A percentile compares a stretch with the other conserved stretches of the same genome.
Evolutionary conservation across 495 filamentous ascomycete species (phyloP).

Genomic region (Oleoguttula mirabilis): DNA sequence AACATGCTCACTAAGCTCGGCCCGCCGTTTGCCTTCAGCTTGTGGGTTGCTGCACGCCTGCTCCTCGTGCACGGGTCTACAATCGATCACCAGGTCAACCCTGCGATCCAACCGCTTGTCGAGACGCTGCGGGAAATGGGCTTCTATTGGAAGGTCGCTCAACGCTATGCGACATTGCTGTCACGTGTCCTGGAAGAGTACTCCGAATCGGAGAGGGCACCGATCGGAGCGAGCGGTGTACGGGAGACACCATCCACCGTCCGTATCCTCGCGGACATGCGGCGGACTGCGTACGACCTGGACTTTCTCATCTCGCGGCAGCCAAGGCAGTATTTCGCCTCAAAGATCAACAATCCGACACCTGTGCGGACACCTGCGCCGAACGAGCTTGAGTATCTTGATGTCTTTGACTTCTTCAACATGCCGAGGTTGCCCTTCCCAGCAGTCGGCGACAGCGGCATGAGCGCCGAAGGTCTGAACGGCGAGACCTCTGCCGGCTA

Average conservation of each 20-base stretch:
- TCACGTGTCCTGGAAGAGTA: conserved; percentile 76
- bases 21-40: conserved; percentile 75
- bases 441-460: conserved; percentile 12
- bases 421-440: conserved; percentile 57
- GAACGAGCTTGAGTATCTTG: conserved; percentile 79
- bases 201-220: conserved; percentile 56
- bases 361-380: conserved; percentile 49
- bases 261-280: conserved; percentile 80
- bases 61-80: conserved; percentile 80
- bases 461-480: conserved; percentile 7
- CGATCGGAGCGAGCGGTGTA: conserved; percentile 41
- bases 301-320: conserved; percentile 80
- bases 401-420: conserved; percentile 91
- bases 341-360: conserved; percentile 25
- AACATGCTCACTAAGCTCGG: conserved; percentile 67
- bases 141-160: conserved; percentile 70
- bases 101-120: conserved; percentile 66
- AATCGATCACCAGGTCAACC: conserved; percentile 66
- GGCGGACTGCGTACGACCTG: conserved; percentile 70
- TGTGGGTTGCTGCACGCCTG: conserved; percentile 84
- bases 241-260: conserved; percentile 69
- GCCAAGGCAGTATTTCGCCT: conserved; percentile 43
- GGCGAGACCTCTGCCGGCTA: conserved; percentile 15
- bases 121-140: conserved; percentile 70
- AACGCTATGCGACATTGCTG: conserved; percentile 67